Conservation (phyloP, 805 yeast genomes). For the Candida rishiriensis region DNA sequence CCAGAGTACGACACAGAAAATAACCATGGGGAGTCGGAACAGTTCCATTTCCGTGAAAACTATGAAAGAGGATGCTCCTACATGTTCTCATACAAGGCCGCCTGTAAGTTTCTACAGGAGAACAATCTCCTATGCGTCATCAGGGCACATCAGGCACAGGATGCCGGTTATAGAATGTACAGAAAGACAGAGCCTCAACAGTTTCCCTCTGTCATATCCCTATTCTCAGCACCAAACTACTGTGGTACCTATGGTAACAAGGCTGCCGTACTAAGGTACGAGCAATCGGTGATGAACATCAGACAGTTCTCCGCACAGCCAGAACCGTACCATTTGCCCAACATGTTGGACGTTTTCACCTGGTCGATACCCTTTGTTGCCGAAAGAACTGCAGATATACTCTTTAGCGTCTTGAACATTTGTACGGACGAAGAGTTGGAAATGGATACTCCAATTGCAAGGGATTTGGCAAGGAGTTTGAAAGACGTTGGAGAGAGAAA, state of each 20-base stretch:
- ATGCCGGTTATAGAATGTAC: constrained; percentile 95
- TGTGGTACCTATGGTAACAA: constrained; percentile 88
- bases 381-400: constrained; percentile 90
- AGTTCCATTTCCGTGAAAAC: constrained; percentile 55
- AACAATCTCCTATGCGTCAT: constrained; percentile 81
- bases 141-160: constrained; percentile 97
- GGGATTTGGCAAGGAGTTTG: constrained; percentile 32
- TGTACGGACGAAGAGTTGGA: constrained; percentile 94
- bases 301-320: constrained; percentile 90
- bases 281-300: constrained; percentile 87
- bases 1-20: constrained; percentile 73
- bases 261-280: constrained; percentile 92
- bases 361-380: constrained; percentile 98
- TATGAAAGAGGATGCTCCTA: constrained; percentile 86
- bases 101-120: constrained; percentile 70
- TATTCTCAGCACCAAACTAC: constrained; percentile 95
- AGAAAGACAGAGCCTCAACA: constrained; percentile 78
- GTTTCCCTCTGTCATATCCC: constrained; percentile 84
- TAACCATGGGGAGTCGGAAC: constrained; percentile 7
- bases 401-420: constrained; percentile 82
- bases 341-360: constrained; percentile 94
- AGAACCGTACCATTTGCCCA: constrained; percentile 96
- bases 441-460: constrained; percentile 57
- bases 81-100: constrained; percentile 80
- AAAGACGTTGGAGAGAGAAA: constrained; percentile 15